Conservation (phyloP, 2,329 filamentous ascomycete species). For the Truncatella angustata region DNA sequence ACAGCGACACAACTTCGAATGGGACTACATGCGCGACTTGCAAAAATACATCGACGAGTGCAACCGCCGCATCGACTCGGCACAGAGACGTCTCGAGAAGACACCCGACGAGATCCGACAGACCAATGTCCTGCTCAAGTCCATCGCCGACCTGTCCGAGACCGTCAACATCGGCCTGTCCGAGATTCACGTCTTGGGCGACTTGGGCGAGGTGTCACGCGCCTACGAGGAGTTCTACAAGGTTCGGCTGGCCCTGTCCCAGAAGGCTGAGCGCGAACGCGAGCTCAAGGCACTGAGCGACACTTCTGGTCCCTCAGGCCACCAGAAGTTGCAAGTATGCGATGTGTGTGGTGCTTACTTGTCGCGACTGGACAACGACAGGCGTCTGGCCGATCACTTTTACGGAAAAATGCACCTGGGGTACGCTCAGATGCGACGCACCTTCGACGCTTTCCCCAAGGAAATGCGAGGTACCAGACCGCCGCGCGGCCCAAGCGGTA, state of each 20-base stretch:
- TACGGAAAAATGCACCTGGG: slow-evolving; percentile 99
- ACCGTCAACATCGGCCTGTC: slow-evolving; percentile 80
- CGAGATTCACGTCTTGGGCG: slow-evolving; percentile 83
- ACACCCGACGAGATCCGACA: slow-evolving; percentile 96
- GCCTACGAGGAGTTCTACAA: slow-evolving; percentile 88
- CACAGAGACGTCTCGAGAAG: slow-evolving; percentile 90
- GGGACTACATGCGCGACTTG: slow-evolving; percentile 94
- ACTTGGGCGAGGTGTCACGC: slow-evolving; percentile 74
- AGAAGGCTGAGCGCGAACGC: slow-evolving; percentile 79
- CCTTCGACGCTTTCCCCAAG: slow-evolving; percentile 80
- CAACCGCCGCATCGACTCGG: slow-evolving; percentile 87
- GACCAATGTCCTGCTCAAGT: slow-evolving; percentile 84
- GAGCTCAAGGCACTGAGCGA: slow-evolving; percentile 90
- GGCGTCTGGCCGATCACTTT: slow-evolving; percentile 92
- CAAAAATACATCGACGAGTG: slow-evolving; percentile 97
- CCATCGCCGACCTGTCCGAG: slow-evolving; percentile 76
- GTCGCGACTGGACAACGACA: slow-evolving; percentile 88
- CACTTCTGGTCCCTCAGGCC: slow-evolving; percentile 86
- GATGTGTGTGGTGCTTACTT: slow-evolving; percentile 97
- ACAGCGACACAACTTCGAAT: slow-evolving; percentile 84
- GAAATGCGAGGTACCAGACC: slow-evolving; percentile 74
- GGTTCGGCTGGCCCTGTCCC: slow-evolving; percentile 74
- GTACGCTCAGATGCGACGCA: slow-evolving; percentile 97
- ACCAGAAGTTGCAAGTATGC: slow-evolving; percentile 98
- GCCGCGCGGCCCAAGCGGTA: slow-evolving; percentile 52